Base-by-base conservation (phyloP, 257 asterid species). In the Fraxinus pennsylvanica region DNA sequence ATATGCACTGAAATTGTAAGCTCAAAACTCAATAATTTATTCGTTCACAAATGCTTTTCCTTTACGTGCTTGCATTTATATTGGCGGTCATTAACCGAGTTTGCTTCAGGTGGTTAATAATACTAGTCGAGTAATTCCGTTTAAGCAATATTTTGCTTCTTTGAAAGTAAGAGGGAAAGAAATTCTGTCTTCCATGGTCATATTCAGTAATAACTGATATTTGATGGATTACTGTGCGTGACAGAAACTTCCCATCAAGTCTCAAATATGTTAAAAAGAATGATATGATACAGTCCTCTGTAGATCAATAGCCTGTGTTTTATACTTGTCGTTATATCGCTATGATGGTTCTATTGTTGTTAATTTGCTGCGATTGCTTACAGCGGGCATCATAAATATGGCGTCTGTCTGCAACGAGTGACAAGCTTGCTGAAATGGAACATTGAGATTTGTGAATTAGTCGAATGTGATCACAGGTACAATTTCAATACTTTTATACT, bases 371-470 rank as follows among this genome's bases (percentile, higher is more conserved):
- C 78, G 38, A 27, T 27, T 80, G 66, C 73, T 80, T 86, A 74
- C 87, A 82, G 90, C 57, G 74, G 81, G 86, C 82, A 79, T 84
- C 76, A 14, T 81, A 72, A 82, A 33, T 32, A 96, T 96, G 99
- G 97, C 98, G 22, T 78, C 92, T 22, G 98, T 84, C 91, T 72
- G 99, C 99, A 50, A 93, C 98, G 14, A 89, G 86, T 76, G 97
- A 92, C 79, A 93, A 93, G 76, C 97, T 93, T 75, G 63, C 89
- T 76, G 99, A 93, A 84, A 88, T 87, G 89, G 99, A 96, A 92
- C 83, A 96, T 96, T 33, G 92, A 96, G 86, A 90, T 96, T 45
- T 96, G 99, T 83, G 99, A 96, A 81, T 78, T 90, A 71, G 98
- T 92, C 33, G 94, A 96, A 30, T 86, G 81, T 52, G 99, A 96